A percentile compares a stretch with the other conserved stretches of the same genome.
These are phyloP conservation scores for Erigeron philadelphicus DNA, from an alignment of 140 eudicot species.

Conservation along the genomic window DNA sequence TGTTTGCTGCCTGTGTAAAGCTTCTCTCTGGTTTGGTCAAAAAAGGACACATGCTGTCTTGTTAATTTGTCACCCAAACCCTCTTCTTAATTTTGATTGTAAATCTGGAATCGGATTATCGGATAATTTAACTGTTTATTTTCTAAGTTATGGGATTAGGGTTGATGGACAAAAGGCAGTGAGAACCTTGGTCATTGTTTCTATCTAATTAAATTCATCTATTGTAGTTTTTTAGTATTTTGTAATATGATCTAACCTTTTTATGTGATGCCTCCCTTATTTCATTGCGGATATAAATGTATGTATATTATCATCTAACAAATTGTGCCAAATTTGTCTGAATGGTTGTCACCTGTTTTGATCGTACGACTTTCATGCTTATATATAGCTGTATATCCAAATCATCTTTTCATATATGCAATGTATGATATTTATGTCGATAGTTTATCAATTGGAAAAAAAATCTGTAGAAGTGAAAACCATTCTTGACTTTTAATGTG, in stretches of 20 bases:
- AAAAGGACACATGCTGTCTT: conserved; percentile 9
- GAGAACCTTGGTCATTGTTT: conserved; percentile 9
- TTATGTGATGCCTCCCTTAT: background rate
- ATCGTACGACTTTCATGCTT: no score
- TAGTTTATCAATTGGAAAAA: no score
- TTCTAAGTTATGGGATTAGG: conserved; percentile 16
- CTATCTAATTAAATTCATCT: conserved; percentile 16
- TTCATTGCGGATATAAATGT: background rate
- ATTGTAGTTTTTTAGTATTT: background rate
- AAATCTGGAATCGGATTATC: conserved; percentile 29
- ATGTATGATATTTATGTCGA: no score
- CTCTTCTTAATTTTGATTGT: conserved; percentile 34
- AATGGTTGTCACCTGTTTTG: no score
- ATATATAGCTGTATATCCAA: no score
- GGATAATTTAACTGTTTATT: conserved; percentile 24
- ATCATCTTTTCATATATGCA: no score
- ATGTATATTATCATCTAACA: background rate
- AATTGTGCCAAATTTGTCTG: background rate
- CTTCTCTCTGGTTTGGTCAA: conserved; percentile 24
- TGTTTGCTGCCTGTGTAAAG: conserved; percentile 16
- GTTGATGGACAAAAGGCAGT: conserved; percentile 18
- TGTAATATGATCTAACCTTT: conserved; percentile 2
- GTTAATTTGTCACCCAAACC: conserved; percentile 18
- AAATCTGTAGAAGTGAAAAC: no score
- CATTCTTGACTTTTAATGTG: no score